Evolutionary conservation across 2,329 filamentous ascomycete species (phyloP).

Genomic region (Ambrosiella xylebori): DNA sequence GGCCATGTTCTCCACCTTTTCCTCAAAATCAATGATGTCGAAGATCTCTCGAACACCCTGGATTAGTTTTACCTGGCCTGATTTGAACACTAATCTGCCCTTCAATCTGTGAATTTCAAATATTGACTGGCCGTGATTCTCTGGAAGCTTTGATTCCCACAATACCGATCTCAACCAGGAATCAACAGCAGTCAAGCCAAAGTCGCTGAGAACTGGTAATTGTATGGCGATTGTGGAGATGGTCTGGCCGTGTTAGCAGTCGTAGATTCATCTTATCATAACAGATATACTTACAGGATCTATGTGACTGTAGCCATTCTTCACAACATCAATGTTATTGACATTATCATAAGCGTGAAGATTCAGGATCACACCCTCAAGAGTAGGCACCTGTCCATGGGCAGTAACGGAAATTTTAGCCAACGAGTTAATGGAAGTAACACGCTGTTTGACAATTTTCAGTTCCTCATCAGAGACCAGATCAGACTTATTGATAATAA

Average conservation of each 20-base stretch:
- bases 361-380: constrained; percentile 78
- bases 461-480: constrained; percentile 58
- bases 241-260: constrained; percentile 31
- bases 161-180: constrained; percentile 66
- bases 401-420: constrained; percentile 71
- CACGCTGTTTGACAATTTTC: constrained; percentile 47
- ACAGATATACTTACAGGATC: constrained; percentile 49
- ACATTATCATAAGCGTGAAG: constrained; percentile 85
- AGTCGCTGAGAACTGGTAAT: constrained; percentile 39
- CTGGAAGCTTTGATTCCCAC: constrained; percentile 57
- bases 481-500: constrained; percentile 88
- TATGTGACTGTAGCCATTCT: constrained; percentile 74
- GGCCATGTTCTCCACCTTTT: constrained; percentile 16
- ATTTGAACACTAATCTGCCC: constrained; percentile 49
- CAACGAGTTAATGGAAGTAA: constrained; percentile 74
- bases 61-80: constrained; percentile 56
- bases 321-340: constrained; percentile 49
- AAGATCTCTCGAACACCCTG: constrained; percentile 91
- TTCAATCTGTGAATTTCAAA: constrained; percentile 85
- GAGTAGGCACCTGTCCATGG: constrained; percentile 58
- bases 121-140: constrained; percentile 19
- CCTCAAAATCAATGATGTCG: constrained; percentile 57
- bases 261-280: background rate
- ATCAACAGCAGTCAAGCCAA: constrained; percentile 50
- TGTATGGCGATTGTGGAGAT: constrained; percentile 69